Conservation (phyloP, 768 basidiomycete genomes). For the Termitomyces sp. region DNA sequence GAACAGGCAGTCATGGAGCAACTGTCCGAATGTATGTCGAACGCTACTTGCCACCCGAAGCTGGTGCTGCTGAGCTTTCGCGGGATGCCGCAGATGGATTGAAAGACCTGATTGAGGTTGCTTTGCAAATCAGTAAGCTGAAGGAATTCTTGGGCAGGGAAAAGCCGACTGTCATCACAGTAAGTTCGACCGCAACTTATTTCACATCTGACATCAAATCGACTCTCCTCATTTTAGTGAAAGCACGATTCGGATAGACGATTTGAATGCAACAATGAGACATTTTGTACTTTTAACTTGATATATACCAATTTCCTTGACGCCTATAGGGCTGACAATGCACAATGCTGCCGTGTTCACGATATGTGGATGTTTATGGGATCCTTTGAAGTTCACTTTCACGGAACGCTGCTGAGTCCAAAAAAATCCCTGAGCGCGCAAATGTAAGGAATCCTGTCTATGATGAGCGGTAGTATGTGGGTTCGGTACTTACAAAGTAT, state of each 20-base stretch:
- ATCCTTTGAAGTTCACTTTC: background rate
- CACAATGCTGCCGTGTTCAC: too few relatives aligned
- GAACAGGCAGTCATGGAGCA: slow-evolving; percentile 94
- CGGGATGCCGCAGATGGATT: slow-evolving; percentile 85
- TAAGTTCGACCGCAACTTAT: slow-evolving; percentile 28
- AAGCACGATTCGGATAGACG: background rate
- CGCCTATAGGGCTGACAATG: background rate
- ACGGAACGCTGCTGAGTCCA: background rate
- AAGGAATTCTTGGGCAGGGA: slow-evolving; percentile 82
- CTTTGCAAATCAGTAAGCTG: slow-evolving; percentile 78
- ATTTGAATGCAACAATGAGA: background rate
- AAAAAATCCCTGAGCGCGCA: too few relatives aligned
- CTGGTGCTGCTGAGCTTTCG: slow-evolving; percentile 62
- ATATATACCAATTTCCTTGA: background rate
- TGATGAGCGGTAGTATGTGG: background rate
- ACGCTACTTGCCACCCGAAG: slow-evolving; percentile 72
- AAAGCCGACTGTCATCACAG: slow-evolving; percentile 95
- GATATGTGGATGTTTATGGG: background rate
- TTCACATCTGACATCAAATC: background rate
- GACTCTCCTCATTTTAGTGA: background rate
- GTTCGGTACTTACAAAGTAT: background rate
- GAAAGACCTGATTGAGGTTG: slow-evolving; percentile 94
- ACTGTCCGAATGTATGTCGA: slow-evolving; percentile 97
- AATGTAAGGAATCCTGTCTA: too few relatives aligned
- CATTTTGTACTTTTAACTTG: background rate